Evolutionary conservation across 495 filamentous ascomycete species (phyloP), one percentile per base, ranked within the genome.

Genomic region (Xylaria flabelliformis): DNA sequence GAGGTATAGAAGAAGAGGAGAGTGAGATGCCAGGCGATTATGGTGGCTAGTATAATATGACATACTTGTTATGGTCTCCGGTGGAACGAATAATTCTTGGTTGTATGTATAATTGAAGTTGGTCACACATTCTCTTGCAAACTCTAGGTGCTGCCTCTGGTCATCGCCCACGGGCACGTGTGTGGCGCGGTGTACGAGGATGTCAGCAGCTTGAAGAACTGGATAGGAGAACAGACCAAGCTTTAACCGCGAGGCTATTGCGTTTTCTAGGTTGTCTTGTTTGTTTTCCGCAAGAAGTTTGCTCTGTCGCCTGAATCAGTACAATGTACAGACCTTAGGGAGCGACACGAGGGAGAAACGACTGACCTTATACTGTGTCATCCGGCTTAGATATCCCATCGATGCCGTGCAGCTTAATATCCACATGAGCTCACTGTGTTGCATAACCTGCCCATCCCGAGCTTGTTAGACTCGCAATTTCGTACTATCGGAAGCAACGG

Each of bases 311-410:
- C 41, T 24, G 34, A 0, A 19, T 42, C n/a, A 42, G 72, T 26
- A n/a, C n/a, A 10, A 64, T n/a, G 17, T 34, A 44, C 7, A 24
- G 6, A 7, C 59, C 59, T 24, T 4, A 12, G 58, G 17, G 55
- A 2, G 50, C 10, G 39, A 10, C n/a, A 17, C 17, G n/a, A 24
- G 9, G 1, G n/a, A 4, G 48, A 9, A 39, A 9, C 59, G 41
- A 79, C 84, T 75, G 68, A 94, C 93, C 89, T 98, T 99, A 95
- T 95, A 98, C 82, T 98, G 95, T 51, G 96, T 98, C 97, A 99
- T 99, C 13, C 97, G 87, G 3, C 89, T 91, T 41, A 99, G 84
- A 80, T 97, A 94, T 15, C 97, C 96, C 83, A 93, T 94, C 4
- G 90, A 92, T 39, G 97, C 93, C 48, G 91, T 90, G 68, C 94